A percentile compares a stretch with the other conserved stretches of the same genome.
These are phyloP conservation scores for Aspergillus quadrilineatus DNA, from an alignment of 2,329 filamentous ascomycete species.

Conservation along the genomic window DNA sequence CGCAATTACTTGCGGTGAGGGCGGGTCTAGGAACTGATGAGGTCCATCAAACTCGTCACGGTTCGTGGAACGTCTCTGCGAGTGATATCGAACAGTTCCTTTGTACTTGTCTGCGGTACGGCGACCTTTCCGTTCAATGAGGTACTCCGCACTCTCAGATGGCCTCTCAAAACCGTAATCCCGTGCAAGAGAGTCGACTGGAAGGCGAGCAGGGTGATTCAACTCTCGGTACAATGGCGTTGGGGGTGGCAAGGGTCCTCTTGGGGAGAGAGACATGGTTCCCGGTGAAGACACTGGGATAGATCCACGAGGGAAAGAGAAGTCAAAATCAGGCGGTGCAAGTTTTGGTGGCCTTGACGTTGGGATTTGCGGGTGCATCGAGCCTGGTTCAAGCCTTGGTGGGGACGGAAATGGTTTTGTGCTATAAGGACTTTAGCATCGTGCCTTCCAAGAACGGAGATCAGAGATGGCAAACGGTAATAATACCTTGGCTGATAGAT, in stretches of 20 bases:
- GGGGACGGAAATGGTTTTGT: constrained; percentile 32
- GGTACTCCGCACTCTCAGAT: constrained; percentile 36
- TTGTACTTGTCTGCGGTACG: constrained; percentile 33
- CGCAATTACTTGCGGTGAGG: constrained; percentile 68
- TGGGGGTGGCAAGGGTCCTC: constrained; percentile 30
- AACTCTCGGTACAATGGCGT: constrained; percentile 35
- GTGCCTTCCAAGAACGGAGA: constrained; percentile 3
- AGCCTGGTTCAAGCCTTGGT: constrained; percentile 26
- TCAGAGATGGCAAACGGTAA: constrained; percentile 5
- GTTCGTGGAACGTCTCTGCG: constrained; percentile 71
- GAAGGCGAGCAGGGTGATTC: constrained; percentile 33
- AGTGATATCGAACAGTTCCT: constrained; percentile 36
- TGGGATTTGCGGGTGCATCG: constrained; percentile 29
- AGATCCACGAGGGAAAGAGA: constrained; percentile 31
- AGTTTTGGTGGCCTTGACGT: constrained; percentile 22
- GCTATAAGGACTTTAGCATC: constrained; percentile 28
- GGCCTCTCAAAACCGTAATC: constrained; percentile 34
- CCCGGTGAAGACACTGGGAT: constrained; percentile 30
- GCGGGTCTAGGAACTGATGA: constrained; percentile 75
- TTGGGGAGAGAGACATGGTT: constrained; percentile 32
- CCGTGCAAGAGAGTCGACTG: constrained; percentile 32
- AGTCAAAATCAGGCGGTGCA: constrained; percentile 32
- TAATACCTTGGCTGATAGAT: constrained; percentile 41
- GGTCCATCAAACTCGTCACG: constrained; percentile 88
- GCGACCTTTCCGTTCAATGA: constrained; percentile 37